Evolutionary conservation across 2,329 filamentous ascomycete genomes (phyloP).

Genomic region (Blastomyces gilchristii): DNA sequence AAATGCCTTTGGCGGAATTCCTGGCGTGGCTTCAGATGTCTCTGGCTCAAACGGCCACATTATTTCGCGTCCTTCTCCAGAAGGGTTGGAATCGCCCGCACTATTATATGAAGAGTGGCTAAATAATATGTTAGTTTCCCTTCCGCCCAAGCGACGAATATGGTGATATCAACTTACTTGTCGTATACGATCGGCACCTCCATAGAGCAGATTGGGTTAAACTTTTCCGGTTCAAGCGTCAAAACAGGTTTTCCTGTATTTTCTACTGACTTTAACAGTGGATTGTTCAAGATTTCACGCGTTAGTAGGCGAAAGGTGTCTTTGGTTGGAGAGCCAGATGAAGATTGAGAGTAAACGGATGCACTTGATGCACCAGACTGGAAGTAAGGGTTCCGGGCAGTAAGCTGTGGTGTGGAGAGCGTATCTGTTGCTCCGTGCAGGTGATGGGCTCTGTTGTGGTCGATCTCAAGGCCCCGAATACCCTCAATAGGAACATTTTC

Average conservation of each 20-base stretch:
- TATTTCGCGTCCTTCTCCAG: conserved; percentile 20
- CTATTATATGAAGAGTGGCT: conserved; percentile 21
- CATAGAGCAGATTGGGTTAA: conserved; percentile 16
- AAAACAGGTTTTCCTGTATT: conserved; percentile 4
- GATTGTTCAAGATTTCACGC: conserved; percentile 16
- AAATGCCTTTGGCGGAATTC: conserved; percentile 15
- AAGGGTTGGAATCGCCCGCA: conserved; percentile 20
- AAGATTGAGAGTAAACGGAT: conserved; percentile 7
- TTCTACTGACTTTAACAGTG: conserved; percentile 11
- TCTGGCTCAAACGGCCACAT: conserved; percentile 17
- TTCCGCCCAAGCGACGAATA: not conserved
- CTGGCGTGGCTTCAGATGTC: conserved; percentile 7
- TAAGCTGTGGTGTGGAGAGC: not conserved
- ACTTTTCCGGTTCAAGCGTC: conserved; percentile 15
- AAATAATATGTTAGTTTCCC: conserved; percentile 12
- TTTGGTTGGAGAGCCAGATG: conserved; percentile 10
- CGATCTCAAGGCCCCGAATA: not conserved
- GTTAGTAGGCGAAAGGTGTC: conserved; percentile 15
- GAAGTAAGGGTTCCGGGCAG: not conserved
- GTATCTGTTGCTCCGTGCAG: not conserved
- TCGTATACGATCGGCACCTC: conserved; percentile 24
- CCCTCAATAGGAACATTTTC: conserved; percentile 1
- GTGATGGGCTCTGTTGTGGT: not conserved
- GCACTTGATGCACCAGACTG: not conserved
- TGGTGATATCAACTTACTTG: conserved; percentile 18